A percentile compares a stretch with the other conserved stretches of the same genome.
phyloP scores from a whole-genome alignment of 1,284 basidiomycete genomes.

The Ganoderma boninense region DNA sequence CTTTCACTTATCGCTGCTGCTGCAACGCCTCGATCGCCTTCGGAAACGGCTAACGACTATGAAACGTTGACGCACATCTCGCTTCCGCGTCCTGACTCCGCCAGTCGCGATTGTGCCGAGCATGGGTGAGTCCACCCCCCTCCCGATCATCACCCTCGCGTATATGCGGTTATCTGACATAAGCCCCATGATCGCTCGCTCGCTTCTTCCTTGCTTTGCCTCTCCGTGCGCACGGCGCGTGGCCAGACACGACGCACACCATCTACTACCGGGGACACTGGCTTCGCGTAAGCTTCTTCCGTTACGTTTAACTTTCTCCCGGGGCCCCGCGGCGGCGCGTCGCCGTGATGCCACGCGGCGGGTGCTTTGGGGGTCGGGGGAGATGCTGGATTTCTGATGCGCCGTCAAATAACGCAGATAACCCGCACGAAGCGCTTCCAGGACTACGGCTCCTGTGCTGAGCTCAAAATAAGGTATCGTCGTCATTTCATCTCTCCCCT shows the following conservation, averaged over 20 bases:
- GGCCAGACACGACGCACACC: slow-evolving; percentile 81
- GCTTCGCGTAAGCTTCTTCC: slow-evolving; percentile 64
- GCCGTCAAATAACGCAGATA: slow-evolving; percentile 57
- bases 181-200: slow-evolving; percentile 26
- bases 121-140: slow-evolving; percentile 34
- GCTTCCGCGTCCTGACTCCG: background rate
- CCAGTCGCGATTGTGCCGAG: slow-evolving; percentile 44
- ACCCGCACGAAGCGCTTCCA: slow-evolving; percentile 78
- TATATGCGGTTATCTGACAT: slow-evolving; percentile 34
- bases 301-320: slow-evolving; percentile 13
- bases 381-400: slow-evolving; percentile 27
- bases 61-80: background rate
- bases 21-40: background rate
- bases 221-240: background rate
- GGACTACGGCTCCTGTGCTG: slow-evolving; percentile 73
- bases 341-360: slow-evolving; percentile 22
- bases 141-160: background rate
- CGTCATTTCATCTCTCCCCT: slow-evolving; percentile 16
- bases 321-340: background rate
- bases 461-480: slow-evolving; percentile 79
- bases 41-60: background rate
- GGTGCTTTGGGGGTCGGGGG: slow-evolving; percentile 33
- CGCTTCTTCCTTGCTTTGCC: too few relatives aligned
- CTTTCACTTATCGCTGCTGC: background rate
- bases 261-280: slow-evolving; percentile 89